phyloP scores from a whole-genome alignment of 2,329 filamentous ascomycete species.

The Verticillium albo-atrum region DNA sequence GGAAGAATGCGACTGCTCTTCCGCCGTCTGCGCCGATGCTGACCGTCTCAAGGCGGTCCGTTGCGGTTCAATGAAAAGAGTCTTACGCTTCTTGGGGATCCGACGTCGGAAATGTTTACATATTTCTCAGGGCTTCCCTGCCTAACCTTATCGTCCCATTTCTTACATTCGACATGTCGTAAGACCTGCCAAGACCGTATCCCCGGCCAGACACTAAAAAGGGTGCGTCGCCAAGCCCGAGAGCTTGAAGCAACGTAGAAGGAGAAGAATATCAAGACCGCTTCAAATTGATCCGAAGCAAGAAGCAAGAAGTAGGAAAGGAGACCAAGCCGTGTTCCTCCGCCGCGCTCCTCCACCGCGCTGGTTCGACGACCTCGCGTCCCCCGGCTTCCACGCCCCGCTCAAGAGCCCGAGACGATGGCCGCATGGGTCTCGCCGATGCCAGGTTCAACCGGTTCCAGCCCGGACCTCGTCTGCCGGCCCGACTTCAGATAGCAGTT shows the following conservation, averaged over 20 bases:
- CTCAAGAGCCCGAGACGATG: not conserved
- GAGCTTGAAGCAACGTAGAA: not conserved
- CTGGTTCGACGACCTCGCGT: no score
- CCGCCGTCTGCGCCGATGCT: constrained; percentile 26
- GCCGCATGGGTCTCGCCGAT: not conserved
- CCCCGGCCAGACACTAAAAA: not conserved
- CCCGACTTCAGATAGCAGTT: constrained; percentile 42
- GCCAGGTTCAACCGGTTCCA: constrained; percentile 11
- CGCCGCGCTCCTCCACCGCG: no score
- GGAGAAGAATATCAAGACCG: not conserved
- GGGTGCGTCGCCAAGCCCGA: not conserved
- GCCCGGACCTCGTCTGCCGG: constrained; percentile 21
- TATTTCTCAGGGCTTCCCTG: not conserved
- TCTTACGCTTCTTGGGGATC: not conserved
- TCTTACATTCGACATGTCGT: not conserved
- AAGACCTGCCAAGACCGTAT: not conserved
- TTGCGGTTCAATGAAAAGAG: not conserved
- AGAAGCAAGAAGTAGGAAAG: not conserved
- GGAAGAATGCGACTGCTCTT: not conserved
- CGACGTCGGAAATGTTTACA: not conserved
- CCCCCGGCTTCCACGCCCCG: not conserved
- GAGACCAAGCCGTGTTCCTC: no score
- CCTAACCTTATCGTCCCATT: not conserved
- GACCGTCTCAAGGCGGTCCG: constrained; percentile 11
- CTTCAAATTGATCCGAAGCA: not conserved